Evolutionary conservation across 257 asterid genomes (phyloP), one percentile per base, ranked within the genome.

Genomic region (Craterostigma plantagineum): DNA sequence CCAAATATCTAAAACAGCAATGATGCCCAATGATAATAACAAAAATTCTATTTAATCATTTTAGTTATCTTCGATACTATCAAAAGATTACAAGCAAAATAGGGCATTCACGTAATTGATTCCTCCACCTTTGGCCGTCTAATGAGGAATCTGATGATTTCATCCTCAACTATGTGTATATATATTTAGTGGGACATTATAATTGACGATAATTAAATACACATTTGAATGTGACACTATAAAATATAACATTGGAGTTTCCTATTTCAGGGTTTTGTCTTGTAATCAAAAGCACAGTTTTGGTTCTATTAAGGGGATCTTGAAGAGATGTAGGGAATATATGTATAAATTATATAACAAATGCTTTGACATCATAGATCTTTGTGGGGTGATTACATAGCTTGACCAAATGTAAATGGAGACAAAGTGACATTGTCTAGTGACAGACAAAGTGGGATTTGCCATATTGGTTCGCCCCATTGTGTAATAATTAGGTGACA

Each of bases 71-170:
- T 23, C n/a, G 94, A 73, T 82, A 50, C 85, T 38, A 60, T 55
- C 45, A 57, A 49, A 72, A 58, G 52, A 61, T 41, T 91, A 75
- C 85, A 77, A 64, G 61, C 75, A 67, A 55, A 50, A 42, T 33
- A 43, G 67, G 60, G 77, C 54, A 59, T 23, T 23, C 70, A 54
- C 71, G 51, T 59, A 55, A 53, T 50, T 43, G 56, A 40, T 45
- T 17, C 49, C 57, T 23, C 64, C 67, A 58, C 72, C 53, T 54
- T 23, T 36, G 65, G 79, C 92, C 92, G 84, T 75, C 71, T 73
- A 82, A 66, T 70, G 79, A 68, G 85, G 92, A 76, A 72, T 75
- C 69, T 73, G 73, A 62, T 66, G 72, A 71, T 64, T 56, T 82
- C 84, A 65, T 54, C 36, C 56, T 54, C 84, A 76, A 77, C 73